Base-by-base conservation (phyloP, 345 rosid genomes). In the Geranium rotundifolium region DNA sequence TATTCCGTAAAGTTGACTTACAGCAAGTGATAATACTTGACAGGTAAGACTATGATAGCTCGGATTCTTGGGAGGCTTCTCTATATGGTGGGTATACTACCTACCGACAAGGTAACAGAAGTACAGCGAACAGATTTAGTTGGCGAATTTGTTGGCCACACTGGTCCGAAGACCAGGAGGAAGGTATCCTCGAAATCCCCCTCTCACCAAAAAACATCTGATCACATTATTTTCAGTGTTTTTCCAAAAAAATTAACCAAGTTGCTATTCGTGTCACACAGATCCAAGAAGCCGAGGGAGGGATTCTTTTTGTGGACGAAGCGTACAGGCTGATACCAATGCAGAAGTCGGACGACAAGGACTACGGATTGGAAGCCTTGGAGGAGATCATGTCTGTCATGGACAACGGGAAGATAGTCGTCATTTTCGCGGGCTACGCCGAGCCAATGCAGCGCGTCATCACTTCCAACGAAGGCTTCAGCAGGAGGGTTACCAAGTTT, bases 381-480 rank as follows among this genome's bases (percentile, higher is more conserved):
- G 99, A 95, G 77, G 96, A 90, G 67, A 90, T 95, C 49, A 95
- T 95, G 99, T 90, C 96, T 0, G 88, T 90, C 55, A 95, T 95
- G 99, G 97, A 95, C 76, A 75, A 77, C 4, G 97, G 99, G 30
- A 86, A 80, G 60, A 73, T 95, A n/a, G 84, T 90, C 16, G 97
- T 95, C 66, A 95, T 95, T 82, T 95, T 90, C 19, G 97, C 97
- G 0, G 96, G 99, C 15, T 95, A 95, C 70, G 82, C 88, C 13
- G 97, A 95, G 72, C 99, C 97, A 58, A 95, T 95, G 99, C 84
- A 86, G 78, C 92, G 96, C 12, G 96, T 95, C 66, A 95, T 95
- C 2, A 73, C 88, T 37, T 90, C 97, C 2, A 90, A 90, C 19
- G 97, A 95, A 74, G 99, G 99, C 63, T 95, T 95, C 78, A 82